A percentile compares a stretch with the other conserved stretches of the same genome.
Evolutionary conservation across 106 monocot genomes (phyloP).

Genomic region (Narthecium ossifragum): DNA sequence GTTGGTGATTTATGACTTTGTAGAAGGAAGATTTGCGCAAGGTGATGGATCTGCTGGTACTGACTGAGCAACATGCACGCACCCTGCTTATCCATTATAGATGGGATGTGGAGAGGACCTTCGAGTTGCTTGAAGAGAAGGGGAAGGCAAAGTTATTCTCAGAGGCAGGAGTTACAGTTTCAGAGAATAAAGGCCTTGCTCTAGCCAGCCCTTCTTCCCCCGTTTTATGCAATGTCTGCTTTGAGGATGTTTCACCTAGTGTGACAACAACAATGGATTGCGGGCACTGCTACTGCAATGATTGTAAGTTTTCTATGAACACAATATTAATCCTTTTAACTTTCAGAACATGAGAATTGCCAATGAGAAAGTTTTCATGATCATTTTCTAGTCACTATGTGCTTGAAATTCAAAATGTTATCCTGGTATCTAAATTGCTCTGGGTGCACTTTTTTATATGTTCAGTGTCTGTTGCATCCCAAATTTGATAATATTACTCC

Average conservation of each 20-base stretch:
- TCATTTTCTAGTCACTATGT: too few relatives aligned
- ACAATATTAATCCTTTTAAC: too few relatives aligned
- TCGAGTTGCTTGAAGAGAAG: conserved; percentile 26
- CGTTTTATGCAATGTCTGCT: conserved; percentile 40
- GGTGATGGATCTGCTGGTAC: conserved; percentile 31
- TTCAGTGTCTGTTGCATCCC: background rate
- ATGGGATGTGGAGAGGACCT: conserved; percentile 42
- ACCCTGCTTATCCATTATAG: conserved; percentile 34
- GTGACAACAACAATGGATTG: conserved; percentile 44
- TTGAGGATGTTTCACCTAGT: conserved; percentile 26
- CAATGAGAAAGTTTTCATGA: too few relatives aligned
- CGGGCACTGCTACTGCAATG: conserved; percentile 48
- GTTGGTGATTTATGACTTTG: background rate
- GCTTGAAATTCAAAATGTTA: too few relatives aligned
- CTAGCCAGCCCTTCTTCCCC: background rate
- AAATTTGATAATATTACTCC: background rate
- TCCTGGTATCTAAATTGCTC: background rate
- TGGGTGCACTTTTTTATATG: too few relatives aligned
- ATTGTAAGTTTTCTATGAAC: conserved; percentile 41
- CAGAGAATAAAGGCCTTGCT: background rate
- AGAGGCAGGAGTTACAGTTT: conserved; percentile 28
- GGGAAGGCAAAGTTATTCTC: conserved; percentile 28
- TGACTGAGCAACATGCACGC: conserved; percentile 36
- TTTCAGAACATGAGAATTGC: too few relatives aligned
- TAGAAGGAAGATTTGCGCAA: conserved; percentile 25